phyloP scores from a whole-genome alignment of 1,139 yeast genomes.

The Pichia sp. region DNA sequence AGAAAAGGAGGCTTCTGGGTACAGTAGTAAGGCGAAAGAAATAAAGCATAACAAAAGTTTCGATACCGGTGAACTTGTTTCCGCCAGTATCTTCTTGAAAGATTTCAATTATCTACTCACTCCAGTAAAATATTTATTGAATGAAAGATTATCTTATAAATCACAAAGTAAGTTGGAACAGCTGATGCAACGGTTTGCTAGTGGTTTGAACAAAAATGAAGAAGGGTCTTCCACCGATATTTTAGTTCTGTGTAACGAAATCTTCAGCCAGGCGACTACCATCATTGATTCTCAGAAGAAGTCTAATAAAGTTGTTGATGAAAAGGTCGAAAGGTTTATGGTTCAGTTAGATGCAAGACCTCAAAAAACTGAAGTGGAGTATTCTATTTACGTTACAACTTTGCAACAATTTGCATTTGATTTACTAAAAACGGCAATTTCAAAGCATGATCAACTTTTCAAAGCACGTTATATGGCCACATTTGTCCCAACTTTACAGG shows the following conservation, averaged over 20 bases:
- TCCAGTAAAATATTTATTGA: conserved; percentile 63
- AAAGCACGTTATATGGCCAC: conserved; percentile 58
- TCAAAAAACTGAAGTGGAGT: conserved; percentile 44
- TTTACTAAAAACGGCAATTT: conserved; percentile 62
- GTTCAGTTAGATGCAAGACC: conserved; percentile 60
- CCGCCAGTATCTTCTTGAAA: conserved; percentile 56
- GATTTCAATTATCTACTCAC: conserved; percentile 53
- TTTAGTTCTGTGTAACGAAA: conserved; percentile 65
- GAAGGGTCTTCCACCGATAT: conserved; percentile 53
- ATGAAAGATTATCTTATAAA: conserved; percentile 59
- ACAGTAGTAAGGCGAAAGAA: conserved; percentile 80
- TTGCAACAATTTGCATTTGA: conserved; percentile 77
- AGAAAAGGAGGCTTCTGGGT: conserved; percentile 93
- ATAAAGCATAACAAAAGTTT: conserved; percentile 83
- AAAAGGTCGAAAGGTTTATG: conserved; percentile 45
- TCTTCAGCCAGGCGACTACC: conserved; percentile 49
- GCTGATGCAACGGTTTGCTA: conserved; percentile 62
- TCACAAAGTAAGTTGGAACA: conserved; percentile 76
- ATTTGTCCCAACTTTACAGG: conserved; percentile 66
- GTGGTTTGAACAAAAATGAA: conserved; percentile 70
- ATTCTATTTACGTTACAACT: conserved; percentile 44
- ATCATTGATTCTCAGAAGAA: conserved; percentile 25
- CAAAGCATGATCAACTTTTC: conserved; percentile 51
- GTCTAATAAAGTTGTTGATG: conserved; percentile 25
- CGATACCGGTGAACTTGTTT: conserved; percentile 76